These are phyloP conservation scores for Yamadazyma philogaea DNA, from an alignment of 805 yeast species.

Conservation along the genomic window DNA sequence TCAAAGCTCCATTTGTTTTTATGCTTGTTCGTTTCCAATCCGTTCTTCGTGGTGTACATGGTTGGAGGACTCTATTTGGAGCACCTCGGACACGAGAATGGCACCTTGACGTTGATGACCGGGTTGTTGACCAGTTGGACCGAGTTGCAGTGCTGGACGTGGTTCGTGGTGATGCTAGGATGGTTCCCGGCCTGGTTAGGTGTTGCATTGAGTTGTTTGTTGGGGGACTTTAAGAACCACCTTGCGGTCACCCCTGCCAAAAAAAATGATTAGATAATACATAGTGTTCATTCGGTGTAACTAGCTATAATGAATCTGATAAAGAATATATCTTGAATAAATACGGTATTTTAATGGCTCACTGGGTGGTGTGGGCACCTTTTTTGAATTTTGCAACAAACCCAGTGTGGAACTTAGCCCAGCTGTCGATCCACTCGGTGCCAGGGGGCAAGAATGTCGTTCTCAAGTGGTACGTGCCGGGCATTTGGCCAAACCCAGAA, in stretches of 20 bases:
- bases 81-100: constrained; percentile 22
- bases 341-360: not conserved
- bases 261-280: constrained; percentile 7
- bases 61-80: constrained; percentile 29
- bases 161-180: constrained; percentile 67
- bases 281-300: no score
- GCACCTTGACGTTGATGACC: constrained; percentile 40
- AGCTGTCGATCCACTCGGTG: constrained; percentile 74
- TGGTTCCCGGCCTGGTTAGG: constrained; percentile 83
- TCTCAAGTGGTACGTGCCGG: constrained; percentile 88
- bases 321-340: not conserved
- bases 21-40: constrained; percentile 48
- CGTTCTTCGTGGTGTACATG: constrained; percentile 36
- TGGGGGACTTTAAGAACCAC: constrained; percentile 25
- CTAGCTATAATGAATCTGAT: no score
- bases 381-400: constrained; percentile 58
- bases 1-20: constrained; percentile 26
- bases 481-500: constrained; percentile 91
- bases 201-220: constrained; percentile 25
- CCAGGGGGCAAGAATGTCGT: constrained; percentile 98
- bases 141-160: constrained; percentile 78
- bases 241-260: constrained; percentile 2
- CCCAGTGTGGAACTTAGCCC: constrained; percentile 74
- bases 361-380: not conserved
- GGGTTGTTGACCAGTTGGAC: constrained; percentile 63